Conservation (phyloP, 495 filamentous ascomycete genomes). For the Penicillium mononematosum region DNA sequence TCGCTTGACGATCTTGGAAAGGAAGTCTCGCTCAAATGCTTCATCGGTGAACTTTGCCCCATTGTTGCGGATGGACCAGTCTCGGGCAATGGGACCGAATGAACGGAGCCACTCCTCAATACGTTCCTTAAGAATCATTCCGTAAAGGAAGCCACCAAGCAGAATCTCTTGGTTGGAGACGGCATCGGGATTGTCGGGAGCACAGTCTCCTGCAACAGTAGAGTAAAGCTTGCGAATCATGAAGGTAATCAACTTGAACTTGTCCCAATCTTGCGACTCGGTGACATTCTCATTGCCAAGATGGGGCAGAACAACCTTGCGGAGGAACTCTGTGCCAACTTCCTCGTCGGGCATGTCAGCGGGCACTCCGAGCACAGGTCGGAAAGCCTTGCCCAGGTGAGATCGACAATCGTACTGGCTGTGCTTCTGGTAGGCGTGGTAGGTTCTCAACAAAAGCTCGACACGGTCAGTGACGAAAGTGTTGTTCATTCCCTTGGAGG, state of each 20-base stretch:
- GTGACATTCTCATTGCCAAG: slow-evolving; percentile 79
- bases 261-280: slow-evolving; percentile 78
- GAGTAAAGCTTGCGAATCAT: slow-evolving; percentile 96
- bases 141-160: slow-evolving; percentile 89
- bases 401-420: slow-evolving; percentile 72
- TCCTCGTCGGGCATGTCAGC: slow-evolving; percentile 82
- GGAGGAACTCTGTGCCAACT: slow-evolving; percentile 82
- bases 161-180: slow-evolving; percentile 93
- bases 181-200: slow-evolving; percentile 91
- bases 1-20: slow-evolving; percentile 68
- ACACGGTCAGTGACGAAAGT: slow-evolving; percentile 94
- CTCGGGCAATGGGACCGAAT: slow-evolving; percentile 57
- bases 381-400: slow-evolving; percentile 86
- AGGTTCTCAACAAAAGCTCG: slow-evolving; percentile 86
- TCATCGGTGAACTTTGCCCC: slow-evolving; percentile 64
- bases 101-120: slow-evolving; percentile 82
- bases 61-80: slow-evolving; percentile 67
- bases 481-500: slow-evolving; percentile 74
- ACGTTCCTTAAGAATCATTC: slow-evolving; percentile 91
- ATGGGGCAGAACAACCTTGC: slow-evolving; percentile 87
- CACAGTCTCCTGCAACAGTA: slow-evolving; percentile 86
- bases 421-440: slow-evolving; percentile 83
- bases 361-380: slow-evolving; percentile 75
- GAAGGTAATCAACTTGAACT: slow-evolving; percentile 91
- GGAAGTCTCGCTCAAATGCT: slow-evolving; percentile 74